These are phyloP conservation scores for Fomitopsis serialis DNA, from an alignment of 768 basidiomycete species.

Conservation along the genomic window DNA sequence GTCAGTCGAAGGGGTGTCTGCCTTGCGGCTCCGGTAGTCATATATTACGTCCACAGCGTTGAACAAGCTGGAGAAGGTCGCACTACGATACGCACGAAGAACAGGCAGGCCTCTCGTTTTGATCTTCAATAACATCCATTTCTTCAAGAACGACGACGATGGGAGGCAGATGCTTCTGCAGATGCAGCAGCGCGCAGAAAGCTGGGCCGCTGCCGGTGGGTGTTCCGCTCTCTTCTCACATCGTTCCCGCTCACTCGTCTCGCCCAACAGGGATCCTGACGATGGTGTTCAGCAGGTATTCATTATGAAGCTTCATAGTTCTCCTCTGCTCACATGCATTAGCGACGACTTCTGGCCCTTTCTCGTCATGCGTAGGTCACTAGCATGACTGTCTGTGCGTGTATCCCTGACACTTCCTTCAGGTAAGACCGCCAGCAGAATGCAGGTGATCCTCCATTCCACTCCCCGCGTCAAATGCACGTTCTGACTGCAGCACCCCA, in stretches of 20 bases:
- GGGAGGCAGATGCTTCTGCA: constrained; percentile 76
- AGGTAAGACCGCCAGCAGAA: constrained; percentile 69
- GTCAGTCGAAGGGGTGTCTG: constrained; percentile 31
- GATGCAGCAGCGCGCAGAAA: constrained; percentile 80
- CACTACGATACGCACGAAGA: constrained; percentile 51
- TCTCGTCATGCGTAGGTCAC: constrained; percentile 46
- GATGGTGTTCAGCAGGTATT: constrained; percentile 72
- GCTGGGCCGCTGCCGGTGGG: constrained; percentile 78
- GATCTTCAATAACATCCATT: constrained; percentile 76
- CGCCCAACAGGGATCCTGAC: constrained; percentile 57
- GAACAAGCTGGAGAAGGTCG: constrained; percentile 85
- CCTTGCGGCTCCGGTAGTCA: not conserved
- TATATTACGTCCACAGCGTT: constrained; percentile 38
- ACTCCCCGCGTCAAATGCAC: not conserved
- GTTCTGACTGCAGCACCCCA: not conserved
- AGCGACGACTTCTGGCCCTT: constrained; percentile 88
- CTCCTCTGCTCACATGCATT: constrained; percentile 8
- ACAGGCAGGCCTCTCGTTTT: constrained; percentile 70
- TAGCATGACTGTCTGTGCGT: no score
- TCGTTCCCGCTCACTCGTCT: constrained; percentile 2
- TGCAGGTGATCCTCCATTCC: constrained; percentile 45
- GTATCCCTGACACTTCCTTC: constrained; percentile 15
- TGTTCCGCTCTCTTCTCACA: constrained; percentile 7
- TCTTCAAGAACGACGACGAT: constrained; percentile 71
- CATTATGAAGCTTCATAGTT: constrained; percentile 5